Base-by-base conservation (phyloP, 1,284 basidiomycete genomes). In the Cutaneotrichosporon cavernicola region DNA sequence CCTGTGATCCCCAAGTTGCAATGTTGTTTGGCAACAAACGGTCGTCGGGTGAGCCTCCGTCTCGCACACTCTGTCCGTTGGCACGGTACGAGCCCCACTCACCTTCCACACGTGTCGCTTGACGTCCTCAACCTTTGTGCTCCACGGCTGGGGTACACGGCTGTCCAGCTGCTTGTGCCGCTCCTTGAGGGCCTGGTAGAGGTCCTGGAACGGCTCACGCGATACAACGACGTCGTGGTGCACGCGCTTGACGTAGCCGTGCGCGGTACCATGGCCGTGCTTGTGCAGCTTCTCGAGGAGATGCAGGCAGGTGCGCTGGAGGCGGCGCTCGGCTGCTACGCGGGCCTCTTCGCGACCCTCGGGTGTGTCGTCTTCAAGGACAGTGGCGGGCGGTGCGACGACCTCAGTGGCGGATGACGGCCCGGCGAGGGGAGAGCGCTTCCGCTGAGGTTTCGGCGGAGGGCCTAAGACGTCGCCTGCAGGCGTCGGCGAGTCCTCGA, bases 111-210 rank as follows among this genome's bases (percentile, higher is more conserved):
- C 79, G 66, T 79, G 78, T 31, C 80, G 65, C 65, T 81, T 81
- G 55, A 79, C 72, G 66, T 81, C 80, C 56, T 79, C 76, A 6
- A 80, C 63, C 49, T 75, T 75, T 7, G 65, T 76, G 63, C 69
- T 95, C 90, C 79, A 95, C 91, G 63, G 60, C 89, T 82, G 95
- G 88, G 0, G 92, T 90, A 95, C 92, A 53, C 85, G 83, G 87
- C 94, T 97, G 5, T 85, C 86, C 13, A 92, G 80, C 69, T 88
- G 84, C 67, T 89, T 90, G 80, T 97, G 87, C 26, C 89, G 84
- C 68, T 90, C 89, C 62, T 95, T 87, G 84, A 98, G 88, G 1
- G 86, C 71, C 38, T 94, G 85, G 72, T 98, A 99, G 5, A 95
- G 78, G 76, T 98, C 94, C 71, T 97, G 94, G 73, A 94, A 97